A percentile compares a stretch with the other conserved stretches of the same genome.
Evolutionary conservation across 2,329 filamentous ascomycete genomes (phyloP).

Genomic region (Penicillium sp.): DNA sequence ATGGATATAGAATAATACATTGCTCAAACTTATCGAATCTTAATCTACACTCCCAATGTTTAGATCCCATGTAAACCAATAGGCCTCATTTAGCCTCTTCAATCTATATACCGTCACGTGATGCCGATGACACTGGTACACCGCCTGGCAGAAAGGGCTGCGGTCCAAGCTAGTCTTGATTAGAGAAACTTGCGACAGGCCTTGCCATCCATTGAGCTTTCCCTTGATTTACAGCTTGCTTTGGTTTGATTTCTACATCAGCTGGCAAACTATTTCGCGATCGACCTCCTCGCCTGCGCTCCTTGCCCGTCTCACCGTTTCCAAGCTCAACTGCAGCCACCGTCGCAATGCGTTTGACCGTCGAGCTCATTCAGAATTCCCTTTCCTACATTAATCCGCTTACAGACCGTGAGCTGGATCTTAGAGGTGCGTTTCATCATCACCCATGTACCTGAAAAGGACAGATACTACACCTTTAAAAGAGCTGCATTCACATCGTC

Average conservation of each 20-base stretch:
- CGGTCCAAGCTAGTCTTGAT: slow-evolving; percentile 14
- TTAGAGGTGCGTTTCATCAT: slow-evolving; percentile 78
- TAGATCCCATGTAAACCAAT: background rate
- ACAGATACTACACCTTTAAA: slow-evolving; percentile 72
- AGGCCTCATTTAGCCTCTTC: background rate
- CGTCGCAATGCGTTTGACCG: slow-evolving; percentile 82
- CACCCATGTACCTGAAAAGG: slow-evolving; percentile 67
- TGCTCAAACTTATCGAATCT: background rate
- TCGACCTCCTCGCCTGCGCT: slow-evolving; percentile 4
- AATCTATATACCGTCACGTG: background rate
- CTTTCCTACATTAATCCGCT: slow-evolving; percentile 98
- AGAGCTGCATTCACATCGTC: slow-evolving; percentile 82
- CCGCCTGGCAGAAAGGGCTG: slow-evolving; percentile 28
- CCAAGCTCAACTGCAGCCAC: slow-evolving; percentile 8
- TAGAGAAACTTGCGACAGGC: slow-evolving; percentile 22
- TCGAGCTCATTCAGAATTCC: slow-evolving; percentile 89
- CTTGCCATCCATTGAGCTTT: slow-evolving; percentile 10
- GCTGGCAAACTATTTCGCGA: slow-evolving; percentile 8
- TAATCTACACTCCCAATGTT: background rate
- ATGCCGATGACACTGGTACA: background rate
- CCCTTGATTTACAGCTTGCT: slow-evolving; percentile 1
- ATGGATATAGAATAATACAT: slow-evolving; percentile 28
- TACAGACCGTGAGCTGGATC: slow-evolving; percentile 97
- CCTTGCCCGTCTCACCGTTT: background rate
- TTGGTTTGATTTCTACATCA: background rate